Evolutionary conservation across 2,329 filamentous ascomycete genomes (phyloP).

Genomic region (Colletotrichum magnum): DNA sequence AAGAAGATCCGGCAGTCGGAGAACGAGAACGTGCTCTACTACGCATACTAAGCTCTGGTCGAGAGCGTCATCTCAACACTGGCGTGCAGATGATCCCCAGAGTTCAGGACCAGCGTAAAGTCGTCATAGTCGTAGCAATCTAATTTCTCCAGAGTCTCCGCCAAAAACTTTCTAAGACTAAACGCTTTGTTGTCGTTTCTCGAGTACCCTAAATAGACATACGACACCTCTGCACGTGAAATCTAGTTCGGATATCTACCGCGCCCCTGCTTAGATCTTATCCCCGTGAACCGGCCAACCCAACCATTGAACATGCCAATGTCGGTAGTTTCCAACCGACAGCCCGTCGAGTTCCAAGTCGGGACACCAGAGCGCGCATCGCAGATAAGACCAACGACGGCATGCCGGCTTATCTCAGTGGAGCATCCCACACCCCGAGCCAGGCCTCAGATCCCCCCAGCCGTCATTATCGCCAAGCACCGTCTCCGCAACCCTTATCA

Average conservation of each 20-base stretch:
- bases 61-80: too few species aligned
- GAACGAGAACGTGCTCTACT: constrained; percentile 40
- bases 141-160: too few species aligned
- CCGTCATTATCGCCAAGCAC: constrained; percentile 28
- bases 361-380: constrained; percentile 29
- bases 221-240: not conserved
- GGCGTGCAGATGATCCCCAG: too few species aligned
- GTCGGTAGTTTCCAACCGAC: constrained; percentile 36
- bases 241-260: not conserved
- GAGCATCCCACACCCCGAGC: not conserved
- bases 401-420: constrained; percentile 34
- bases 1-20: constrained; percentile 44
- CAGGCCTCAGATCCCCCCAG: not conserved
- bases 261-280: not conserved
- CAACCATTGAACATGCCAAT: not conserved
- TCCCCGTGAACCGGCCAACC: not conserved
- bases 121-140: too few species aligned
- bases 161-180: too few species aligned
- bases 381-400: constrained; percentile 33
- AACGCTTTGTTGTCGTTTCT: too few species aligned
- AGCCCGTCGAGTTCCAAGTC: constrained; percentile 1
- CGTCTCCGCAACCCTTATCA: constrained; percentile 32
- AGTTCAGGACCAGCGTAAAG: too few species aligned
- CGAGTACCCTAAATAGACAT: not conserved
- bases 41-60: not conserved